Base-by-base conservation (phyloP, 2,329 filamentous ascomycete genomes). In the Botrytis byssoidea region DNA sequence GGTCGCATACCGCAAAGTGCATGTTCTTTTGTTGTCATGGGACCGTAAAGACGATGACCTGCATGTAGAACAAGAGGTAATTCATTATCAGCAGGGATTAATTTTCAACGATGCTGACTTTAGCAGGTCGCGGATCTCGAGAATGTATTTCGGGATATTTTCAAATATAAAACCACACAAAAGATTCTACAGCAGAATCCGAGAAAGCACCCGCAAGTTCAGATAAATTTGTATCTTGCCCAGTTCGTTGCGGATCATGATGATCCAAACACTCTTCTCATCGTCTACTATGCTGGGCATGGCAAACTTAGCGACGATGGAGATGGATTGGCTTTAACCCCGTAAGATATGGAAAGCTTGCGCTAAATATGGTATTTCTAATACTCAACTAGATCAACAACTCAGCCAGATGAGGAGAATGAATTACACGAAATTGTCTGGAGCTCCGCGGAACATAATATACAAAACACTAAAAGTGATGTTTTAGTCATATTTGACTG, bases 401-500 rank as follows among this genome's bases (percentile, higher is more conserved):
- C 59, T 37, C 16, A 42, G 7, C 44, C 70, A 6, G 70, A 57
- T n/a, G 35, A 35, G 5, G 40, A 66, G 1, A 32, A 66, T n/a
- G n/a, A 71, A 18, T 7, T 71, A 18, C 44, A 66, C 4, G 70
- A 71, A 20, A 42, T 71, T 16, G 25, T 71, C 22, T 66, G 60
- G 60, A 71, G 37, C 12, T 71, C 60, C 6, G 60, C 70, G 18
- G 60, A 71, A 35, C 25, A 55, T 8, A 64, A 29, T 16, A 71
- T 71, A 18, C 42, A 70, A 29, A 18, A n/a, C 5, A 75, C 76
- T 12, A 7, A 29, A 22, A 69, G 70, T 14, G 75, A 78, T 51
- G 72, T 77, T 1, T 57, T 78, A 2, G 69, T 75, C 0, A 76
- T 77, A 7, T 77, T 78, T 64, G 77, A 78, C 48, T 78, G 76